Percentiles rank a stretch among this genome's conserved stretches.
These are phyloP conservation scores for Chaetomiaceae sp. DNA, from an alignment of 2,329 filamentous ascomycete species.

Conservation along the genomic window DNA sequence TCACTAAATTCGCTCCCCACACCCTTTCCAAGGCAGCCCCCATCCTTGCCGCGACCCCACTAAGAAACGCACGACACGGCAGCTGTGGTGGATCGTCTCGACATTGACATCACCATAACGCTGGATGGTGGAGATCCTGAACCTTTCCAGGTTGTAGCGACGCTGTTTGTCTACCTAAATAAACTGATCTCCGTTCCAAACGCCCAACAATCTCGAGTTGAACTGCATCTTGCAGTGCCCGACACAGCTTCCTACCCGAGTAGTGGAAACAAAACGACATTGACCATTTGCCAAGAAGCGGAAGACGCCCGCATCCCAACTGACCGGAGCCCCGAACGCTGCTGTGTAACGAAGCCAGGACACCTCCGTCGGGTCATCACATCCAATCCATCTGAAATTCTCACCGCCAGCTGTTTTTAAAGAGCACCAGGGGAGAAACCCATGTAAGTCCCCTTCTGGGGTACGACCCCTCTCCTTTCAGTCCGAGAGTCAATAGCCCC, in stretches of 20 bases:
- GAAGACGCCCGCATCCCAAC: not conserved
- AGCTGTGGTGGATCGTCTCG: not conserved
- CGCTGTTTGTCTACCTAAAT: not conserved
- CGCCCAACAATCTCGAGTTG: not conserved
- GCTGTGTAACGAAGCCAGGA: not conserved
- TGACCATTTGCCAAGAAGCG: not conserved
- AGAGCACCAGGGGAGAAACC: not conserved
- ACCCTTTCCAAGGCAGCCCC: not conserved
- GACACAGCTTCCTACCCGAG: not conserved
- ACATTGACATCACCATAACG: constrained; percentile 15
- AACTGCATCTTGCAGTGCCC: too few relatives aligned
- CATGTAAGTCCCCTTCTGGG: too few relatives aligned
- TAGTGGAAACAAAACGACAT: not conserved
- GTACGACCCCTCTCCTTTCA: too few relatives aligned
- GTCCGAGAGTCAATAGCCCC: too few relatives aligned
- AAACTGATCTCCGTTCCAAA: not conserved
- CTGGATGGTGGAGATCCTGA: not conserved
- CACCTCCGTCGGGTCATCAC: not conserved
- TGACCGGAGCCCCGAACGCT: not conserved
- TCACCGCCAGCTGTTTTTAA: constrained; percentile 1
- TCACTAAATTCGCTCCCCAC: not conserved
- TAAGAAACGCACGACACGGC: not conserved
- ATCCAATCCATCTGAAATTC: not conserved
- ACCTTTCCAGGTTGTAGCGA: not conserved
- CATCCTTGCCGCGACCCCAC: constrained; percentile 1